Evolutionary conservation across 331 rosid species (phyloP), one percentile per base, ranked within the genome.

Genomic region (Spiraea crenata): DNA sequence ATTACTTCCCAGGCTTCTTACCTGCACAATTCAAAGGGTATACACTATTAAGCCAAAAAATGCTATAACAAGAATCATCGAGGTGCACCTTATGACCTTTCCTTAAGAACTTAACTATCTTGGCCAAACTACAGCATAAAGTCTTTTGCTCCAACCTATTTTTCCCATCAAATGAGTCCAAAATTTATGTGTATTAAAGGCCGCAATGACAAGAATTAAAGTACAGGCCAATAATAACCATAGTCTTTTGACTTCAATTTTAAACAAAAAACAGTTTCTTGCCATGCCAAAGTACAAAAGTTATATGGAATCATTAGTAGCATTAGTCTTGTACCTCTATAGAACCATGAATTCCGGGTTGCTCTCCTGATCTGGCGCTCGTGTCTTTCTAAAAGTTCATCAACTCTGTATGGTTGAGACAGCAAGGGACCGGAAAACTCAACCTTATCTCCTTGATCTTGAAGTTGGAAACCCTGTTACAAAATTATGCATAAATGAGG

Each of bases 351-450:
- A 83, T 82, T 89, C 71, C 93, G 80, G 52, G 84, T 86, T 4
- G 84, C 87, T 49, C 76, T 85, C 70, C 98, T 88, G 44, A 95
- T 91, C 59, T 89, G 99, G 39, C 93, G 95, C 79, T 95, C 99
- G 1, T 91, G 96, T 73, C 89, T 83, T 67, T 89, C 96, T 63
- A 95, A 84, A 55, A 95, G 91, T 83, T 95, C 99, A 34, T 95
- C 99, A 57, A 95, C 92, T 73, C 87, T 82, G 72, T 87, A 84
- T 72, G 93, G 82, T 81, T 91, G 98, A 78, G 96, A 89, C 73
- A 91, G 74, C 66, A 95, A 71, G 14, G 99, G 99, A n/a, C 99
- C 99, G 15, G 99, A 95, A 84, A 85, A 95, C 58, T 95, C 97
- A 47, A 91, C 99, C 70, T 84, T 91, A 54, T 89, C 99, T 75